A percentile compares a stretch with the other conserved stretches of the same genome.
phyloP scores from a whole-genome alignment of 163 green algal species.

The Scenedesmus sp. region DNA sequence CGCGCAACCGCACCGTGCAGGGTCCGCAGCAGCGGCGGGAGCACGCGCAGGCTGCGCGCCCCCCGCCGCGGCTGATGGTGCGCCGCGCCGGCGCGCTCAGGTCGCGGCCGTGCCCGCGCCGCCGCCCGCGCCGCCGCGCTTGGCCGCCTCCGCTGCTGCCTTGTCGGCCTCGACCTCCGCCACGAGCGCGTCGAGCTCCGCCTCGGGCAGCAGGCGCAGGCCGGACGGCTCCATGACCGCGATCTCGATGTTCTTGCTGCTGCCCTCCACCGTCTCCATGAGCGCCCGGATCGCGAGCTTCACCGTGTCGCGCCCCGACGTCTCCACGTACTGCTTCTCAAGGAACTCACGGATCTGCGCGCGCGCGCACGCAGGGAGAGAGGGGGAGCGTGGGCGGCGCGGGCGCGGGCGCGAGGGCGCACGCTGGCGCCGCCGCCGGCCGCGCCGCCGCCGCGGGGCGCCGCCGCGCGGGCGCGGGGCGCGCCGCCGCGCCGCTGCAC shows the following conservation, averaged over 20 bases:
- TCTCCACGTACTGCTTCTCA: constrained; percentile 96
- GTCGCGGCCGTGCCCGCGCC: too few species aligned
- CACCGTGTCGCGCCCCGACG: constrained; percentile 77
- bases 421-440: background rate
- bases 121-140: constrained; percentile 51
- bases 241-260: constrained; percentile 95
- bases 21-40: too few species aligned
- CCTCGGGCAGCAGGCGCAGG: constrained; percentile 83
- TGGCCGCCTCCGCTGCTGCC: constrained; percentile 84
- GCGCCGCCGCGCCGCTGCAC: constrained; percentile 54
- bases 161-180: constrained; percentile 95
- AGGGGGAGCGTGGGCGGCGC: background rate
- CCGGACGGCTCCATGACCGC: constrained; percentile 83
- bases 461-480: background rate
- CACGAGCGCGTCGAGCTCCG: constrained; percentile 90
- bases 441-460: too few species aligned
- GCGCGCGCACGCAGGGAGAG: background rate
- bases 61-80: too few species aligned
- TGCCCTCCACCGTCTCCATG: constrained; percentile 95
- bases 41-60: too few species aligned
- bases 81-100: too few species aligned
- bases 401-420: background rate
- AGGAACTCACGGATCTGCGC: constrained; percentile 93
- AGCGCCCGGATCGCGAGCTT: constrained; percentile 94
- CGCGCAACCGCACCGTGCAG: too few species aligned